Percentiles rank a stretch among this genome's conserved stretches.
Evolutionary conservation across 768 basidiomycete genomes (phyloP).

Genomic region (Suillus tomentosus): DNA sequence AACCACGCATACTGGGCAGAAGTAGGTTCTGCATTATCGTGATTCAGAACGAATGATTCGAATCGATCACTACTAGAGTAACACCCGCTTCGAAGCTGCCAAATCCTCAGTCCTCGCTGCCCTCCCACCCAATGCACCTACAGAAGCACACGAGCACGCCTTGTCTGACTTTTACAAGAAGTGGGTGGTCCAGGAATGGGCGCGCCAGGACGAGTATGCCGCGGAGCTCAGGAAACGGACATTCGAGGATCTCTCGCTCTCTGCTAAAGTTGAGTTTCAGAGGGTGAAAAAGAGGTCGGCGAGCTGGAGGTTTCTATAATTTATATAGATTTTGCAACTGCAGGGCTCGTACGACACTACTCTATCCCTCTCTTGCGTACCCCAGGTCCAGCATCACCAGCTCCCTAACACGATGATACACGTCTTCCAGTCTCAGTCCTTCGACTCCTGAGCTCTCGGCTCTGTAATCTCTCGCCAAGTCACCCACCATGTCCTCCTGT

Average conservation of each 20-base stretch:
- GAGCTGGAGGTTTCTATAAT: conserved; percentile 13
- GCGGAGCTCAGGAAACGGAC: conserved; percentile 69
- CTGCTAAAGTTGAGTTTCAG: conserved; percentile 56
- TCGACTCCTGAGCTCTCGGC: conserved; percentile 61
- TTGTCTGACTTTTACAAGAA: conserved; percentile 72
- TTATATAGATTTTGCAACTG: not conserved
- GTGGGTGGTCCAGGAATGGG: conserved; percentile 73
- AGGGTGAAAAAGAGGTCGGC: conserved; percentile 40
- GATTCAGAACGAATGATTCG: conserved; percentile 6
- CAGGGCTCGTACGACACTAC: not conserved
- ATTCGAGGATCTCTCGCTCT: conserved; percentile 54
- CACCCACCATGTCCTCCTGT: conserved; percentile 63
- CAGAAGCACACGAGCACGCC: conserved; percentile 63
- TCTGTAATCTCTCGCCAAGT: conserved; percentile 59
- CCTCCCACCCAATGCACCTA: conserved; percentile 51
- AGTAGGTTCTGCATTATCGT: conserved; percentile 45
- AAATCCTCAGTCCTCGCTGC: conserved; percentile 59
- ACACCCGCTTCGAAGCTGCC: conserved; percentile 75
- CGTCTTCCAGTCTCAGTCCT: conserved; percentile 55
- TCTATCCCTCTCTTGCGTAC: conserved; percentile 32
- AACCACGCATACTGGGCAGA: conserved; percentile 83
- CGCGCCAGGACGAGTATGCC: conserved; percentile 60
- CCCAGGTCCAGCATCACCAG: conserved; percentile 54
- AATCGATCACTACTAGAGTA: conserved; percentile 51
- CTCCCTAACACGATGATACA: conserved; percentile 64